Evolutionary conservation across 2,329 filamentous ascomycete genomes (phyloP).

Genomic region (Sphaerulina vaccinii): DNA sequence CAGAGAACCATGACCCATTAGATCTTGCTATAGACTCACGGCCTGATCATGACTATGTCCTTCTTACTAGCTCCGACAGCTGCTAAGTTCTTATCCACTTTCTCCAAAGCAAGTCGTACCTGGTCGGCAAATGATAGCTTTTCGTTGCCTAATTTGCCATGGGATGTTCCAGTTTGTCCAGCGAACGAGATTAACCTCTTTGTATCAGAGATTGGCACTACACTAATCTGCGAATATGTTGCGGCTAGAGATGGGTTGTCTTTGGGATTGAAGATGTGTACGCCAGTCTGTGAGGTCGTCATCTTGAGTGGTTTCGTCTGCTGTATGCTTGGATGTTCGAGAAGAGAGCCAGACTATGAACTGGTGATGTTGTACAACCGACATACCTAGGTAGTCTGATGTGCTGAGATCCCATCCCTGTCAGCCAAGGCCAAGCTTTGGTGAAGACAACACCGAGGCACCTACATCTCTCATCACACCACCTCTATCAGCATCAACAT

Average conservation of each 20-base stretch:
- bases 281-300: background rate
- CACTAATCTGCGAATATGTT: slow-evolving; percentile 23
- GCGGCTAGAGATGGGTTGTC: slow-evolving; percentile 13
- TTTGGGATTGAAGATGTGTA: slow-evolving; percentile 22
- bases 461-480: no score
- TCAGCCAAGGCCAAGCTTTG: no score
- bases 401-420: no score
- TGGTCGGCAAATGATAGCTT: slow-evolving; percentile 18
- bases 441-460: no score
- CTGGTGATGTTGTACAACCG: background rate
- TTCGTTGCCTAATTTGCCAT: slow-evolving; percentile 1
- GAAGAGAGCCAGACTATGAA: no score
- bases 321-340: no score
- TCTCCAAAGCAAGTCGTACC: slow-evolving; percentile 18
- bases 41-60: slow-evolving; percentile 25
- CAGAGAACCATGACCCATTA: background rate
- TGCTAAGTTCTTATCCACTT: slow-evolving; percentile 22
- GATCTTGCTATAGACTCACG: background rate
- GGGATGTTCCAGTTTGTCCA: slow-evolving; percentile 21
- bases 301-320: no score
- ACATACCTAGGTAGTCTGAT: background rate
- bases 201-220: slow-evolving; percentile 21
- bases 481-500: no score
- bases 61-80: slow-evolving; percentile 19
- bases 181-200: slow-evolving; percentile 25